Evolutionary conservation across 495 filamentous ascomycete genomes (phyloP).

Genomic region (Bryoglossum gracile): DNA sequence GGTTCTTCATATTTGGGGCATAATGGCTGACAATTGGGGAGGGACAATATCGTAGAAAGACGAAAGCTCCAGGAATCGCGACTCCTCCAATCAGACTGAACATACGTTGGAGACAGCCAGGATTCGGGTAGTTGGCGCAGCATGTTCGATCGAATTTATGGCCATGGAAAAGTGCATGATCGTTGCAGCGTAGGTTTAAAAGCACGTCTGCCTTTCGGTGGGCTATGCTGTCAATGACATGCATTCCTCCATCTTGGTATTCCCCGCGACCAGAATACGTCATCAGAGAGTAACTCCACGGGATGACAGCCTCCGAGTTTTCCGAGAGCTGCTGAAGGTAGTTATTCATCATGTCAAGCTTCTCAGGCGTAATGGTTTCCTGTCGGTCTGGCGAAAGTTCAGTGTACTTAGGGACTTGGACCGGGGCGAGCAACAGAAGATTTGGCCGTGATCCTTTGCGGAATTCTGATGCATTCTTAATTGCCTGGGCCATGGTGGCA

Average conservation of each 20-base stretch:
- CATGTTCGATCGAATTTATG: conserved; percentile 51
- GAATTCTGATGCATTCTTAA: conserved; percentile 7
- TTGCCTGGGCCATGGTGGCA: conserved; percentile 26
- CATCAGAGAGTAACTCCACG: conserved; percentile 47
- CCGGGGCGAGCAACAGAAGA: conserved; percentile 44
- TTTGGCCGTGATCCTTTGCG: conserved; percentile 25
- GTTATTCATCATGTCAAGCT: conserved; percentile 48
- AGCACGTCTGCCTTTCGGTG: conserved; percentile 44
- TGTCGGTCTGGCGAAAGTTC: conserved; percentile 38
- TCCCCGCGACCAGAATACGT: conserved; percentile 25
- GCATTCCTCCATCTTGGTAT: conserved; percentile 45
- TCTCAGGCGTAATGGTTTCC: conserved; percentile 41
- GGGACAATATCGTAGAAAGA: conserved; percentile 19
- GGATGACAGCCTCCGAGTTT: conserved; percentile 37
- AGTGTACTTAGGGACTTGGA: conserved; percentile 46
- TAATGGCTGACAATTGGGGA: neutral
- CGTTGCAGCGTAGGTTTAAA: conserved; percentile 53
- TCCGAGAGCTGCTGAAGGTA: conserved; percentile 41
- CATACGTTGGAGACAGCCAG: too few relatives aligned
- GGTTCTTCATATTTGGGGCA: conserved; percentile 2
- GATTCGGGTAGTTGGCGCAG: conserved; percentile 46
- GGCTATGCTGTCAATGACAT: conserved; percentile 42
- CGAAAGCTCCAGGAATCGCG: conserved; percentile 21
- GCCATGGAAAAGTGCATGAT: conserved; percentile 28
- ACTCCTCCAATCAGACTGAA: too few relatives aligned